Conservation (phyloP, 1,139 yeast genomes). For the Sugiyamaella neomexicana region DNA sequence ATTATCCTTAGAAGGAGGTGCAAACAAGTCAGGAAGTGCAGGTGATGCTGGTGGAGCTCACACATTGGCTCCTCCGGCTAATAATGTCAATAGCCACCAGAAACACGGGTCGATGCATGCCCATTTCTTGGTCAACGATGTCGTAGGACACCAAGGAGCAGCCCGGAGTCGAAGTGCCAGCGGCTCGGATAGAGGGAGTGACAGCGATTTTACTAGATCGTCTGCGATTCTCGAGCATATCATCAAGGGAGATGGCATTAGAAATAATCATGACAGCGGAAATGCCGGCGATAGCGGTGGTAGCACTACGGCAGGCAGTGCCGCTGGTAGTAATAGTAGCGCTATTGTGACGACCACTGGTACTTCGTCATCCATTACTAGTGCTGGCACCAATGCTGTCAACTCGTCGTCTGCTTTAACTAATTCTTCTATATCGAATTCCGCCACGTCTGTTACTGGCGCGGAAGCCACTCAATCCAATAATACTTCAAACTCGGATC, state of each 20-base stretch:
- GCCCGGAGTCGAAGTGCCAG: slow-evolving; percentile 46
- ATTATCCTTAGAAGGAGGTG: slow-evolving; percentile 10
- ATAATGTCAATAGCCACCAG: slow-evolving; percentile 57
- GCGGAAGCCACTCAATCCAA: background rate
- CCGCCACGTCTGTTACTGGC: background rate
- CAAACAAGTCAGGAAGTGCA: background rate
- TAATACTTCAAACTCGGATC: slow-evolving; percentile 46
- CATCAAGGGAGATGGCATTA: slow-evolving; percentile 1
- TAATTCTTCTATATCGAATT: background rate
- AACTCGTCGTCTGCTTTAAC: background rate
- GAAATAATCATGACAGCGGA: slow-evolving; percentile 4
- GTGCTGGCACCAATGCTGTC: background rate
- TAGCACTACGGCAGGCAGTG: background rate
- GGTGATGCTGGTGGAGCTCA: background rate
- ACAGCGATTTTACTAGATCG: slow-evolving; percentile 14
- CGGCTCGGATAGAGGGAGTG: slow-evolving; percentile 32
- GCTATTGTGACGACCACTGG: background rate
- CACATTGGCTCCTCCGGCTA: slow-evolving; percentile 1
- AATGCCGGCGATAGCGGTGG: background rate
- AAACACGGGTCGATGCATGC: slow-evolving; percentile 71
- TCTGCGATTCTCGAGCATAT: slow-evolving; percentile 13
- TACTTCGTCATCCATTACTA: no score
- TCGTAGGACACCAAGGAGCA: slow-evolving; percentile 54
- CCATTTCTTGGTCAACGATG: slow-evolving; percentile 74
- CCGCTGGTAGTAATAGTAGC: background rate